Evolutionary conservation across 2,329 filamentous ascomycete species (phyloP), one percentile per base, ranked within the genome.

Genomic region (Talaromyces sp.): DNA sequence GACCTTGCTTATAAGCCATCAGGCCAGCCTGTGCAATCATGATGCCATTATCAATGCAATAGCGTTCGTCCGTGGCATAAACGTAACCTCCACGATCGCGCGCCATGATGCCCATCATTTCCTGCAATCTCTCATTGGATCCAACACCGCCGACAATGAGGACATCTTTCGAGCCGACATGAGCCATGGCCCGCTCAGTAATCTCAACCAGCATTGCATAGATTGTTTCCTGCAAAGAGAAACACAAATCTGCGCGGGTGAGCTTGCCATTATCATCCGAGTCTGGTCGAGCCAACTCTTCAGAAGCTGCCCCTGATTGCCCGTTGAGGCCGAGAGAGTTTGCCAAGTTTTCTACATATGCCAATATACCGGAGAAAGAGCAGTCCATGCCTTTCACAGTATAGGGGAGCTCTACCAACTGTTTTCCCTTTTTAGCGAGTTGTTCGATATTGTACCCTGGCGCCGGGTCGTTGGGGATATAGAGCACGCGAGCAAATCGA

Each of bases 311-410:
- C 30, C 68, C 65, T 27, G 70, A 70, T 57, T 71, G 67, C 25
- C 75, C 74, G 51, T 69, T 69, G 13, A 78, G 58, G 1, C 75
- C 76, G 57, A 71, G 71, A n/a, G 68, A 64, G 10, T 82, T 85
- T 1, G 93, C 93, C 53, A 96, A 81, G 39, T 88, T 82, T 72
- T 99, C 95, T 13, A 93, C 88, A 4, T 86, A 85, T 0, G 91
- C 91, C 30, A 99, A 80, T 65, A 99, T 96, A 1, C 95, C 95
- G 2, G 90, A 93, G 77, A 99, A 98, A 27, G 90, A 95, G 70
- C 92, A 96, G 75, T 99, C 95, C 95, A 99, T 99, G 57, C 95
- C 95, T 77, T 99, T 99, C 65, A 99, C 95, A 2, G 93, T 87
- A 72, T 99, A 99, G 1, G 95, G 95, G 30, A 99, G 80, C 67